A percentile compares a stretch with the other conserved stretches of the same genome.
Evolutionary conservation across 768 basidiomycete species (phyloP).

Genomic region (Amanita rimosa): DNA sequence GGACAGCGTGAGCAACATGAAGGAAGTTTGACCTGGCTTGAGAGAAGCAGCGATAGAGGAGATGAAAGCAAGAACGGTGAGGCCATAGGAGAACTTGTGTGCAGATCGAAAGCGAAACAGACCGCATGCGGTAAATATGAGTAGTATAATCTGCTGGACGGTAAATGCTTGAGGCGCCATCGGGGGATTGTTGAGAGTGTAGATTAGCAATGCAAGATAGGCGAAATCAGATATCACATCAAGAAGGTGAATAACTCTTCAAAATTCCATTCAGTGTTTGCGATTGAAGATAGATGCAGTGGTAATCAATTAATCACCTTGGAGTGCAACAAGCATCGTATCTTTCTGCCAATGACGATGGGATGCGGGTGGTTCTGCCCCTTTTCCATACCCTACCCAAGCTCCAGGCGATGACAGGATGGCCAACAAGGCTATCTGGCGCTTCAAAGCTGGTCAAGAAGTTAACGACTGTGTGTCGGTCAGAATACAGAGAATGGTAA

Average conservation of each 20-base stretch:
- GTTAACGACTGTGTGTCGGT: conserved; percentile 26
- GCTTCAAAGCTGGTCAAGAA: conserved; percentile 20
- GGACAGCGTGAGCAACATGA: conserved; percentile 28
- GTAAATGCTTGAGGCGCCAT: conserved; percentile 13
- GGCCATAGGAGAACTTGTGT: conserved; percentile 20
- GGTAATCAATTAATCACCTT: conserved; percentile 29
- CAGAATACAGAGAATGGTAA: neutral
- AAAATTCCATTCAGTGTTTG: neutral
- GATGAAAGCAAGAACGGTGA: conserved; percentile 30
- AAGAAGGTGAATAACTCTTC: conserved; percentile 32
- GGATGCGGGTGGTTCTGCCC: conserved; percentile 8
- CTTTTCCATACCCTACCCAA: conserved; percentile 29
- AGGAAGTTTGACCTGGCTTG: conserved; percentile 26
- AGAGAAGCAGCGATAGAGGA: conserved; percentile 30
- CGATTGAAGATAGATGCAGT: neutral
- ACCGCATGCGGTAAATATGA: conserved; percentile 26
- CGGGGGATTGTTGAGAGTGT: conserved; percentile 32
- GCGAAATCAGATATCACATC: conserved; percentile 22
- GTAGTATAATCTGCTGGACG: conserved; percentile 26
- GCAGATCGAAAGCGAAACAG: conserved; percentile 21
- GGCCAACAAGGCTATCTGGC: conserved; percentile 25
- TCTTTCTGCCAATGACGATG: conserved; percentile 4
- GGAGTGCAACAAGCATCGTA: conserved; percentile 33
- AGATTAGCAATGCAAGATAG: conserved; percentile 30
- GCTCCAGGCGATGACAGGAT: conserved; percentile 29